Conservation (phyloP, 805 yeast species). For the Ogataea neopini region DNA sequence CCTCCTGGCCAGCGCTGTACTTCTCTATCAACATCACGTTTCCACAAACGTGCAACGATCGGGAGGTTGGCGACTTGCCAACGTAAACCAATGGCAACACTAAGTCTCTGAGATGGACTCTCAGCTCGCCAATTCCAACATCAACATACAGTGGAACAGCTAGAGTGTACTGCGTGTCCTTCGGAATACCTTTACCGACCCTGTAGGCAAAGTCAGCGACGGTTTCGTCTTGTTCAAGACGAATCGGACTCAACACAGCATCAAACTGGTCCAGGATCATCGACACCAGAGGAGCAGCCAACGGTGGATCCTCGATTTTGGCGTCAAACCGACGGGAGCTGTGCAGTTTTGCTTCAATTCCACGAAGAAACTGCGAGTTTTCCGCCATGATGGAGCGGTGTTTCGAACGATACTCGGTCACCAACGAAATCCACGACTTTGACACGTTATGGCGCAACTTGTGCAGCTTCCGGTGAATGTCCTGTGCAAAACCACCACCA, state of each 20-base stretch:
- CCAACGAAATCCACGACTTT: conserved; percentile 67
- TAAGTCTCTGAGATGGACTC: conserved; percentile 78
- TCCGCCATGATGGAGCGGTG: conserved; percentile 41
- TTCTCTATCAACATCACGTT: conserved; percentile 71
- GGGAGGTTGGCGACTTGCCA: conserved; percentile 34
- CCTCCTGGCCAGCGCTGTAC: conserved; percentile 48
- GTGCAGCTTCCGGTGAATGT: conserved; percentile 19
- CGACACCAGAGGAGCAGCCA: conserved; percentile 7
- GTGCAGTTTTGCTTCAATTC: conserved; percentile 33
- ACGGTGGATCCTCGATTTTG: not conserved
- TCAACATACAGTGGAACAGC: conserved; percentile 64
- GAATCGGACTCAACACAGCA: not conserved
- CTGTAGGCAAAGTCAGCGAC: conserved; percentile 64
- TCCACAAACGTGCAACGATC: conserved; percentile 46
- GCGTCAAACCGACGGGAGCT: conserved; percentile 42
- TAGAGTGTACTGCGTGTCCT: conserved; percentile 64
- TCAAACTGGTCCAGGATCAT: conserved; percentile 6
- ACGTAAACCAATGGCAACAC: conserved; percentile 81
- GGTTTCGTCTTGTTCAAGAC: conserved; percentile 44
- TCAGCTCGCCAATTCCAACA: conserved; percentile 56
- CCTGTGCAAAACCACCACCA: conserved; percentile 7
- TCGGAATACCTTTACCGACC: conserved; percentile 83
- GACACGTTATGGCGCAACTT: conserved; percentile 37
- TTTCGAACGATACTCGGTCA: conserved; percentile 47
- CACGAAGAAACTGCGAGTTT: conserved; percentile 45